A percentile compares a stretch with the other conserved stretches of the same genome.
These are phyloP conservation scores for Paracamarosporium sp. DNA, from an alignment of 2,329 filamentous ascomycete genomes.

Conservation along the genomic window DNA sequence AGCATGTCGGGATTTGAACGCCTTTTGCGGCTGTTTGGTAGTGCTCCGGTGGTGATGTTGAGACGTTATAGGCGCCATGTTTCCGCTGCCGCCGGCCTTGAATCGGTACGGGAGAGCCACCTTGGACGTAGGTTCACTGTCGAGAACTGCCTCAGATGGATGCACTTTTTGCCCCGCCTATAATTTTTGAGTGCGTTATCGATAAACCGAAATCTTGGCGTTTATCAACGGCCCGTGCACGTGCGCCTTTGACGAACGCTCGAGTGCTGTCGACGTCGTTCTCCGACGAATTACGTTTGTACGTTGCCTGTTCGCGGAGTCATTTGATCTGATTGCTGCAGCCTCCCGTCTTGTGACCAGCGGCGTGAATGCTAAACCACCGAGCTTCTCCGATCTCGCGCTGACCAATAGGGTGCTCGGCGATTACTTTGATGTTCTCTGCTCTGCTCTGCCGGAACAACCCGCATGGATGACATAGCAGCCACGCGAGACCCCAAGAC, in stretches of 20 bases:
- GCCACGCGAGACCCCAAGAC: constrained; percentile 25
- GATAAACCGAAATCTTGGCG: constrained; percentile 15
- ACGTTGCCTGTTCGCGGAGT: not conserved
- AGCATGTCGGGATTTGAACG: constrained; percentile 90
- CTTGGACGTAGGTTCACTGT: constrained; percentile 20
- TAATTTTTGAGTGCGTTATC: constrained; percentile 23
- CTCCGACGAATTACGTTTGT: not conserved
- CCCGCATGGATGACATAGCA: constrained; percentile 34
- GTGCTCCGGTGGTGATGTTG: constrained; percentile 82
- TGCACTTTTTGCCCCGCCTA: not conserved
- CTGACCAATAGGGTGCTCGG: constrained; percentile 17
- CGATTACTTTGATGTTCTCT: constrained; percentile 17
- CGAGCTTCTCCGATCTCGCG: not conserved
- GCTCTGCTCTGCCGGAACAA: constrained; percentile 20
- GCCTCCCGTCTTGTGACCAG: not conserved
- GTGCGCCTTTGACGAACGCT: not conserved
- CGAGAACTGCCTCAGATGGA: not conserved
- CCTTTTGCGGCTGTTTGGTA: constrained; percentile 86
- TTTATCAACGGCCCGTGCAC: not conserved
- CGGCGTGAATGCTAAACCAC: not conserved
- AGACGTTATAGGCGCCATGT: constrained; percentile 73
- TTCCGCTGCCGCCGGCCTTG: constrained; percentile 71
- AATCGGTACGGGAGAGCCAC: constrained; percentile 74
- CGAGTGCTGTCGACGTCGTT: not conserved
- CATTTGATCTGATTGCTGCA: not conserved